phyloP scores from a whole-genome alignment of 2,329 filamentous ascomycete genomes.

The Fusarium marasasianum region DNA sequence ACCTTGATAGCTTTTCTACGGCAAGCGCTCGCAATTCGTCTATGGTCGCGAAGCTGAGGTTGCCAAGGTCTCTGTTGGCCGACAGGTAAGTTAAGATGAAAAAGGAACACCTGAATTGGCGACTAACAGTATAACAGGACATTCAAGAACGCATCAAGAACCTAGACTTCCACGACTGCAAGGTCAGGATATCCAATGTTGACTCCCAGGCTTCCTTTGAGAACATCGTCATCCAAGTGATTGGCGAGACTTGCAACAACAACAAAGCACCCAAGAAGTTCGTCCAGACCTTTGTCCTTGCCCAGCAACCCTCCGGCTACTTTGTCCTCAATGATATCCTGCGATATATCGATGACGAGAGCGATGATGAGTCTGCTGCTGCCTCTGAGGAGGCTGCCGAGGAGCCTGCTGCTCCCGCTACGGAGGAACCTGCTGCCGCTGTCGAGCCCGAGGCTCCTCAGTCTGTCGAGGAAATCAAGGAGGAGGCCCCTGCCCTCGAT shows the following conservation, averaged over 20 bases:
- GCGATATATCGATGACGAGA: conserved; percentile 87
- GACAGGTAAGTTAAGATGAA: conserved; percentile 67
- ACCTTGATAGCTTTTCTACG: conserved; percentile 80
- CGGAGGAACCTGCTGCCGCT: conserved; percentile 43
- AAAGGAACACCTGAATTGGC: not conserved
- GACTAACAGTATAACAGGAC: conserved; percentile 61
- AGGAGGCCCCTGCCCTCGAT: conserved; percentile 50
- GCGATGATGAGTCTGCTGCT: conserved; percentile 71
- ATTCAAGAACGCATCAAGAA: conserved; percentile 95
- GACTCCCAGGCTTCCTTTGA: conserved; percentile 93
- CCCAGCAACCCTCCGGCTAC: conserved; percentile 95
- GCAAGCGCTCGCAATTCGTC: conserved; percentile 94
- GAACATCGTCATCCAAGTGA: conserved; percentile 97
- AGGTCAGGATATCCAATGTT: conserved; percentile 97
- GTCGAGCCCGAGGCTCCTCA: conserved; percentile 47
- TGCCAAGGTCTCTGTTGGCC: conserved; percentile 84
- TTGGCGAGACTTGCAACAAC: conserved; percentile 97
- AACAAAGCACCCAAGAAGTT: conserved; percentile 92
- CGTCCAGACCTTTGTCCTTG: conserved; percentile 96
- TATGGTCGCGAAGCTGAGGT: conserved; percentile 92
- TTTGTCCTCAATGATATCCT: conserved; percentile 99
- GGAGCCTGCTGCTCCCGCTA: conserved; percentile 45
- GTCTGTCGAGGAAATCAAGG: conserved; percentile 44
- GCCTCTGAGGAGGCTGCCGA: conserved; percentile 49
- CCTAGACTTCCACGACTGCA: conserved; percentile 95